Percentiles rank a stretch among this genome's conserved stretches.
Evolutionary conservation across 768 basidiomycete species (phyloP).

Genomic region (Calocera cornea): DNA sequence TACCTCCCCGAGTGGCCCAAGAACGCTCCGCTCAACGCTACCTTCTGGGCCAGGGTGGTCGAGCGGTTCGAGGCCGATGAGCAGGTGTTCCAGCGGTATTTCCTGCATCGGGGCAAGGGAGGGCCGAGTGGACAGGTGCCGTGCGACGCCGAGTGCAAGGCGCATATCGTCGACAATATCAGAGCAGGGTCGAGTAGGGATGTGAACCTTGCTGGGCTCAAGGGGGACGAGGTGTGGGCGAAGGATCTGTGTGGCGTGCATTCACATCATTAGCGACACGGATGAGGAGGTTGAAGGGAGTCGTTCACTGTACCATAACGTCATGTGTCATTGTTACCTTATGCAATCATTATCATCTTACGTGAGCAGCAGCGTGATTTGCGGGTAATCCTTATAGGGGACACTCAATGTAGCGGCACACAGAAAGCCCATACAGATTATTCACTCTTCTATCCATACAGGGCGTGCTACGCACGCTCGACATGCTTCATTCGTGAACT

Average conservation of each 20-base stretch:
- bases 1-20: constrained; percentile 28
- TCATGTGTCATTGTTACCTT: neutral
- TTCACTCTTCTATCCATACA: constrained; percentile 5
- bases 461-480: neutral
- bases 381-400: neutral
- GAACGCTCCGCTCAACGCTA: constrained; percentile 31
- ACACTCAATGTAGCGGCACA: neutral
- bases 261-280: neutral
- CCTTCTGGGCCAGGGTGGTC: constrained; percentile 51
- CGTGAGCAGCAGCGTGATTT: neutral
- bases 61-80: constrained; percentile 36
- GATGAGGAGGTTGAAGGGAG: neutral
- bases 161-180: neutral
- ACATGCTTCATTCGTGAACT: neutral
- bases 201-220: neutral
- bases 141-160: neutral
- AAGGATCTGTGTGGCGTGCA: neutral
- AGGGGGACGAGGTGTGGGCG: neutral
- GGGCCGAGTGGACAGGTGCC: neutral
- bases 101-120: neutral
- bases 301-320: too few relatives aligned
- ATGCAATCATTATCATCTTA: neutral
- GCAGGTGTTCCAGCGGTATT: neutral
- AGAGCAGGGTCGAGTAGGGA: neutral
- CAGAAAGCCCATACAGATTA: constrained; percentile 1